Percentiles rank a stretch among this genome's conserved stretches.
Conservation (phyloP, 495 filamentous ascomycete genomes). For the Hypoxylon lenormandii region DNA sequence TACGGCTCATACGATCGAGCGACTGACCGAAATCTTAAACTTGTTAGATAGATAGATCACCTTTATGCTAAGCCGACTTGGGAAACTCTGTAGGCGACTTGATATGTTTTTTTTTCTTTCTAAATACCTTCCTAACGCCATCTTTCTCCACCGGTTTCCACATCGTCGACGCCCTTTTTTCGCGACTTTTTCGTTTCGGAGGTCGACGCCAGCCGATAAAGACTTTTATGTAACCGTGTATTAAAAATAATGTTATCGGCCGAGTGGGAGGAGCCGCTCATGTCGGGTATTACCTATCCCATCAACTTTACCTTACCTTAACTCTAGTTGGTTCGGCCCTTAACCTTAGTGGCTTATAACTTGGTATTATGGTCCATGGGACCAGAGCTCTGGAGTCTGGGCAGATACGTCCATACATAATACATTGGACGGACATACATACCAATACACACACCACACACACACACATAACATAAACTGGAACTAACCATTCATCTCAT, state of each 20-base stretch:
- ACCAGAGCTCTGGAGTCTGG: background rate
- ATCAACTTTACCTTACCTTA: background rate
- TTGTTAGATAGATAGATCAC: background rate
- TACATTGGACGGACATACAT: no score
- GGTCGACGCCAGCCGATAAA: background rate
- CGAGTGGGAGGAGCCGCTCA: constrained; percentile 44
- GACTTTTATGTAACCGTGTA: background rate
- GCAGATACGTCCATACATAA: background rate
- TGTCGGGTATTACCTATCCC: background rate
- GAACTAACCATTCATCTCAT: constrained; percentile 18
- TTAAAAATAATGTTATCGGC: constrained; percentile 29
- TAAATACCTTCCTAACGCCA: background rate
- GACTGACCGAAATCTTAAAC: no score
- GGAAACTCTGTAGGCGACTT: constrained; percentile 38
- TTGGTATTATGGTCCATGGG: background rate
- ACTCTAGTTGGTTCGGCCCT: background rate
- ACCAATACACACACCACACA: no score
- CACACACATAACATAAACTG: no score
- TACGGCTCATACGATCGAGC: no score
- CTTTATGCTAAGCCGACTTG: constrained; percentile 32
- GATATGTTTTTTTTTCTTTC: background rate
- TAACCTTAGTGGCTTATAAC: background rate
- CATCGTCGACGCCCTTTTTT: constrained; percentile 29
- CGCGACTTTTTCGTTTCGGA: constrained; percentile 11
- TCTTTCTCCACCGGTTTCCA: constrained; percentile 43